Evolutionary conservation across 2,329 filamentous ascomycete genomes (phyloP).

Genomic region (Escovopsis sp.): DNA sequence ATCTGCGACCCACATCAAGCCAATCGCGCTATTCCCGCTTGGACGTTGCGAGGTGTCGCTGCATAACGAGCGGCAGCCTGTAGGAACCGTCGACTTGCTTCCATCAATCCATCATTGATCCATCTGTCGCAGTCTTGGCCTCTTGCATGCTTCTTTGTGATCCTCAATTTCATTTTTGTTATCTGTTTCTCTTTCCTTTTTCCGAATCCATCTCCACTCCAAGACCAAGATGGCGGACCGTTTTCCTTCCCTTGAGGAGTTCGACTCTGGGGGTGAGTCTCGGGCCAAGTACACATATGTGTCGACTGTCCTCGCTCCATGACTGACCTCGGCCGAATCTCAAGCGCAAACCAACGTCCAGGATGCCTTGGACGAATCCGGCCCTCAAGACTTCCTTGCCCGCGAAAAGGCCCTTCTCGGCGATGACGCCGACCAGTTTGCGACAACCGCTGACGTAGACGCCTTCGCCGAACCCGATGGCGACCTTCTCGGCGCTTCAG

Average conservation of each 20-base stretch:
- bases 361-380: conserved; percentile 41
- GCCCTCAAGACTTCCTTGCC: conserved; percentile 72
- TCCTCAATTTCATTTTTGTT: no score
- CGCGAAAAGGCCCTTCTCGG: conserved; percentile 83
- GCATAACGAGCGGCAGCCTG: not conserved
- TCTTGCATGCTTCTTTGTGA: no score
- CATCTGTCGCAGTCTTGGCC: no score
- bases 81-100: no score
- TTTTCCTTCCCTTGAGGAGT: conserved; percentile 68
- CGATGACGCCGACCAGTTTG: conserved; percentile 85
- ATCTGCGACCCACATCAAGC: conserved; percentile 7
- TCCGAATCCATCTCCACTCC: no score
- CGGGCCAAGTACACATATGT: not conserved
- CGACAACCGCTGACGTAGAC: conserved; percentile 56
- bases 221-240: conserved; percentile 52
- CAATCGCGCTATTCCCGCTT: not conserved
- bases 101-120: no score
- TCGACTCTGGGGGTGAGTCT: conserved; percentile 47
- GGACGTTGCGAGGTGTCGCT: conserved; percentile 2
- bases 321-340: conserved; percentile 1
- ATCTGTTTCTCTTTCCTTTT: no score
- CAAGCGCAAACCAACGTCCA: conserved; percentile 54
- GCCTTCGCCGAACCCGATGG: conserved; percentile 49
- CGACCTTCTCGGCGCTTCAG: conserved; percentile 59
- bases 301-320: not conserved